These are phyloP conservation scores for Gamsiella multidivaricata DNA, from an alignment of 192 early-diverging fungal genomes.

Conservation along the genomic window DNA sequence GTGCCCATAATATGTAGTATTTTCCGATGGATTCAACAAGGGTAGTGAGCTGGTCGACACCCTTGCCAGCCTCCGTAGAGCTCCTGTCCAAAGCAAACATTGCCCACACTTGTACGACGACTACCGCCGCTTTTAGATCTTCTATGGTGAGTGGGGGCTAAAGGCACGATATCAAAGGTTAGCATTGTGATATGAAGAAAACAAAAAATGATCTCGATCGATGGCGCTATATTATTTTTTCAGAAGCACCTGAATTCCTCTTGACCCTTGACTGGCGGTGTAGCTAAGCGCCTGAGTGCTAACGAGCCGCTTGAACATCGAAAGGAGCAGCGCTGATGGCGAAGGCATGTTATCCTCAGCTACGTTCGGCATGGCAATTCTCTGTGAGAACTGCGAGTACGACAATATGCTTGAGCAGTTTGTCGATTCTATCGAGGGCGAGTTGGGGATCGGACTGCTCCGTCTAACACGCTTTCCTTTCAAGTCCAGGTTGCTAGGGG, in stretches of 20 bases:
- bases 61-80: neutral
- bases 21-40: constrained; percentile 23
- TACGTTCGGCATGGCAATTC: neutral
- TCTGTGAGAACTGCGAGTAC: constrained; percentile 28
- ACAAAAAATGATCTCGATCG: neutral
- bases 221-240: neutral
- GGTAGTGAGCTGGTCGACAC: neutral
- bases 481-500: neutral
- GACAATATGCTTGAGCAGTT: constrained; percentile 32
- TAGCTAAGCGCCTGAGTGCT: constrained; percentile 6
- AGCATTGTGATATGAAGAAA: neutral
- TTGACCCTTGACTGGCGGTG: constrained; percentile 30
- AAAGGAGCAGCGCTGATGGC: constrained; percentile 2
- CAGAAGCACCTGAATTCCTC: constrained; percentile 26
- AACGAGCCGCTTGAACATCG: constrained; percentile 9
- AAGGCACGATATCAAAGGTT: neutral
- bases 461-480: constrained; percentile 11
- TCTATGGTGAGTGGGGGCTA: constrained; percentile 37
- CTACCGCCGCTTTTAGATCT: constrained; percentile 12
- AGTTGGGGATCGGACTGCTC: neutral
- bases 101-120: constrained; percentile 27
- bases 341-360: neutral
- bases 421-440: constrained; percentile 25
- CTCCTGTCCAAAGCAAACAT: neutral
- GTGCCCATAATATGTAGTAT: constrained; percentile 37